phyloP scores from a whole-genome alignment of 2,329 filamentous ascomycete genomes.

The Aspergillus sp. region DNA sequence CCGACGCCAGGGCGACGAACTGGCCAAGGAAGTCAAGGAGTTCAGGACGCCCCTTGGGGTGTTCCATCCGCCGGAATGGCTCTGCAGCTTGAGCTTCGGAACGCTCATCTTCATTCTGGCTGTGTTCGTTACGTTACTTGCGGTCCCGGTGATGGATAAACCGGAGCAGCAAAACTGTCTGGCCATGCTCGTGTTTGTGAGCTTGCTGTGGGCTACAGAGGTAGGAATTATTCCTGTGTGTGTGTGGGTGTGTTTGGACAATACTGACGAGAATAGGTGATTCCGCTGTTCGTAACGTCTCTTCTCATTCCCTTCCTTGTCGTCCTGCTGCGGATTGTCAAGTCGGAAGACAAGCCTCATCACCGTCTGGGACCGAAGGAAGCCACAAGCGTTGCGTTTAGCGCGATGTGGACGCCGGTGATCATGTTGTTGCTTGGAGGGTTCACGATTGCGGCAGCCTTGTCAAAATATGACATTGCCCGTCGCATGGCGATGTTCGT shows the following conservation, averaged over 20 bases:
- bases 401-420: constrained; percentile 98
- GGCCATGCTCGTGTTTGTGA: constrained; percentile 90
- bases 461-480: constrained; percentile 97
- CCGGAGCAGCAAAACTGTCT: constrained; percentile 94
- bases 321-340: constrained; percentile 80
- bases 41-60: constrained; percentile 77
- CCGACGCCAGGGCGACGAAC: constrained; percentile 81
- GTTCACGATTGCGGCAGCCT: constrained; percentile 89
- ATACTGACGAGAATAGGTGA: constrained; percentile 58
- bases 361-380: constrained; percentile 73
- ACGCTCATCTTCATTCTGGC: constrained; percentile 68
- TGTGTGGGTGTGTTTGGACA: too few relatives aligned
- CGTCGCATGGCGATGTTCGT: constrained; percentile 97
- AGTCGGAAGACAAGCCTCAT: constrained; percentile 69
- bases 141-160: constrained; percentile 77
- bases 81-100: constrained; percentile 79
- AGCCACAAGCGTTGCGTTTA: constrained; percentile 81
- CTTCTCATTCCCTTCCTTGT: constrained; percentile 90
- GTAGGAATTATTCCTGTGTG: constrained; percentile 46
- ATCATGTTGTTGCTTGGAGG: constrained; percentile 97
- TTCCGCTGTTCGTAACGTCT: constrained; percentile 95
- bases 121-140: constrained; percentile 72
- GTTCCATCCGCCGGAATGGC: constrained; percentile 74
- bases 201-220: constrained; percentile 94
- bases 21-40: constrained; percentile 63